phyloP scores from a whole-genome alignment of 768 basidiomycete species.

The Candolleomyces eurysporus region DNA sequence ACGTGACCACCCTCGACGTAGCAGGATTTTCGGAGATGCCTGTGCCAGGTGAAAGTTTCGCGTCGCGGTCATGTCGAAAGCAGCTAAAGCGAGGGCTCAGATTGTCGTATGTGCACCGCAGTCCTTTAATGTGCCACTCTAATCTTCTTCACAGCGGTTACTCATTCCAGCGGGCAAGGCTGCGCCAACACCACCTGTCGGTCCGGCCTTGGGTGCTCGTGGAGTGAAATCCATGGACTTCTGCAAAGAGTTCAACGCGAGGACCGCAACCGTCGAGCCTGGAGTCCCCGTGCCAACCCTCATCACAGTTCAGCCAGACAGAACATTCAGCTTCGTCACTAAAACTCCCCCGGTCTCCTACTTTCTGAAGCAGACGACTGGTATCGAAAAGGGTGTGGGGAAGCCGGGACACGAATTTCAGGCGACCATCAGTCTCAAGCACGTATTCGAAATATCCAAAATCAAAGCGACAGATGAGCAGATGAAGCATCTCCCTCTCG shows the following conservation, averaged over 20 bases:
- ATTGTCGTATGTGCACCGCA: slow-evolving; percentile 58
- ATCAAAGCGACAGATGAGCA: slow-evolving; percentile 92
- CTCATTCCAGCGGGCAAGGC: slow-evolving; percentile 93
- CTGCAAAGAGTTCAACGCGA: slow-evolving; percentile 99
- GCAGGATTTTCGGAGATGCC: no score
- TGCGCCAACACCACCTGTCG: slow-evolving; percentile 92
- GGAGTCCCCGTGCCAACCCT: slow-evolving; percentile 89
- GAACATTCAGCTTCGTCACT: slow-evolving; percentile 89
- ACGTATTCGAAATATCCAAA: slow-evolving; percentile 98
- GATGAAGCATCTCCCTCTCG: slow-evolving; percentile 80
- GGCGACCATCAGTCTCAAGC: slow-evolving; percentile 90
- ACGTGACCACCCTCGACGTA: not conserved
- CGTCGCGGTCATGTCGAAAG: slow-evolving; percentile 62
- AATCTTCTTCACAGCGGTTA: slow-evolving; percentile 55
- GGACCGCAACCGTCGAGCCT: slow-evolving; percentile 81
- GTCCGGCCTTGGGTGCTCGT: slow-evolving; percentile 94
- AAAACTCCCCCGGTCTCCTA: slow-evolving; percentile 90
- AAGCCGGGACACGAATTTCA: slow-evolving; percentile 75
- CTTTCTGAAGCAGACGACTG: slow-evolving; percentile 88
- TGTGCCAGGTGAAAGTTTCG: not conserved
- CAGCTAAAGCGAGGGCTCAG: slow-evolving; percentile 64
- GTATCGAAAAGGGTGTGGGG: slow-evolving; percentile 87
- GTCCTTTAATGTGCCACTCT: slow-evolving; percentile 11
- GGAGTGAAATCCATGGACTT: slow-evolving; percentile 99
- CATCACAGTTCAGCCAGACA: slow-evolving; percentile 92